Evolutionary conservation across 2,329 filamentous ascomycete genomes (phyloP).

Genomic region (Pseudocercospora fuligena): DNA sequence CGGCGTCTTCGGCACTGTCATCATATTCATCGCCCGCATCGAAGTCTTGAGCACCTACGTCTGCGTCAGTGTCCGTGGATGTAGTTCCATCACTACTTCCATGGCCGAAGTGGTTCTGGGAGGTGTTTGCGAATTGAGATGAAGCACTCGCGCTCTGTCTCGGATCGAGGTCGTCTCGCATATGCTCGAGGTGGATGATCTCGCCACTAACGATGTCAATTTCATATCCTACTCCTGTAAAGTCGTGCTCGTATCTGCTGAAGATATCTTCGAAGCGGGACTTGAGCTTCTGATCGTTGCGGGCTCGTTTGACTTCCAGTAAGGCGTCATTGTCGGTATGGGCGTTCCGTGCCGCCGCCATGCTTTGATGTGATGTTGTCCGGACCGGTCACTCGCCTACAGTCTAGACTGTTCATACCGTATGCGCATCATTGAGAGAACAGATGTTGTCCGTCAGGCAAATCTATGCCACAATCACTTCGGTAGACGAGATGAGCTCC

Average conservation of each 20-base stretch:
- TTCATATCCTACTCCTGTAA: slow-evolving; percentile 82
- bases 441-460: no score
- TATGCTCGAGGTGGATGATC: slow-evolving; percentile 74
- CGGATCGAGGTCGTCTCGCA: slow-evolving; percentile 62
- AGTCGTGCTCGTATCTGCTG: slow-evolving; percentile 73
- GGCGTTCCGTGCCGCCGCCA: background rate
- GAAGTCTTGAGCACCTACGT: slow-evolving; percentile 21
- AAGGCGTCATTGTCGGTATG: background rate
- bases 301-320: slow-evolving; percentile 25
- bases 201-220: slow-evolving; percentile 82
- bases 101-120: slow-evolving; percentile 41
- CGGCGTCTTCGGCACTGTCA: slow-evolving; percentile 16
- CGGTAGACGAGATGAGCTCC: no score
- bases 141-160: slow-evolving; percentile 40
- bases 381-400: no score
- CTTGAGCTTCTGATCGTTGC: slow-evolving; percentile 74
- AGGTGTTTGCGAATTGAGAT: slow-evolving; percentile 38
- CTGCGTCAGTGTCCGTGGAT: slow-evolving; percentile 34
- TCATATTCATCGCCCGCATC: slow-evolving; percentile 19
- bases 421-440: no score
- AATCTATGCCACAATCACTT: no score
- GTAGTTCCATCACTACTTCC: slow-evolving; percentile 36
- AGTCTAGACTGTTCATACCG: no score
- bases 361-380: background rate
- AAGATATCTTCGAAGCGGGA: slow-evolving; percentile 86